A percentile compares a stretch with the other conserved stretches of the same genome.
phyloP scores from a whole-genome alignment of 176 grass and related monocot genomes.

The Phoenix roebelenii region DNA sequence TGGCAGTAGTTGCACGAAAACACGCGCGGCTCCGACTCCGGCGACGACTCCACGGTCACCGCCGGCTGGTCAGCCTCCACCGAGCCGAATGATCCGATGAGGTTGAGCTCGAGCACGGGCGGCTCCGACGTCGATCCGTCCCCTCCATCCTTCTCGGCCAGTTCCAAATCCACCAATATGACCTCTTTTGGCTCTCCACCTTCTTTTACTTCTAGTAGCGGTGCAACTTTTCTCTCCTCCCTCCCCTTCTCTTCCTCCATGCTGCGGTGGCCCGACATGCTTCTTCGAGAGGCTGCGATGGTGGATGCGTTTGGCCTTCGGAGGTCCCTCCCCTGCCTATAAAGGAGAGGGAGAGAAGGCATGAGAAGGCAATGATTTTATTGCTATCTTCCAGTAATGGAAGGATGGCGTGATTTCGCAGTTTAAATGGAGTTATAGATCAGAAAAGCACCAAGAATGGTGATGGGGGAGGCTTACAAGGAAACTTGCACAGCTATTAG shows the following conservation, averaged over 20 bases:
- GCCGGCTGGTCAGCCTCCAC: neutral
- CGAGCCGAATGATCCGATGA: neutral
- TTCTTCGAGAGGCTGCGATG: no score
- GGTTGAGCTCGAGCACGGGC: constrained; percentile 1
- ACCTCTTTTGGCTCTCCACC: neutral
- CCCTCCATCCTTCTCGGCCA: neutral
- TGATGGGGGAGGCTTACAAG: neutral
- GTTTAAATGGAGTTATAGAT: neutral
- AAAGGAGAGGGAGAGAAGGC: neutral
- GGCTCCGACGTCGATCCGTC: neutral
- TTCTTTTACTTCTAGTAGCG: no score
- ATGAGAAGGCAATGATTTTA: neutral
- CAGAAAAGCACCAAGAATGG: neutral
- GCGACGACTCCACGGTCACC: neutral
- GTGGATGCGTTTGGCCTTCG: no score
- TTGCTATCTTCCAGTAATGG: neutral
- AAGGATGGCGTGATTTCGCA: neutral
- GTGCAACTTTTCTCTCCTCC: no score
- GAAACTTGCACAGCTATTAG: constrained; percentile 3
- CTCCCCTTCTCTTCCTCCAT: no score
- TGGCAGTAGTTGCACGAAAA: constrained; percentile 78
- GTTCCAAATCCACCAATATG: neutral
- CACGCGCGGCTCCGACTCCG: constrained; percentile 22
- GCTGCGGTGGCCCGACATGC: no score
- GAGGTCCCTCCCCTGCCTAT: neutral